Conservation (phyloP, 176 grass and related monocot species). For the Ampelocalamus luodianensis region DNA sequence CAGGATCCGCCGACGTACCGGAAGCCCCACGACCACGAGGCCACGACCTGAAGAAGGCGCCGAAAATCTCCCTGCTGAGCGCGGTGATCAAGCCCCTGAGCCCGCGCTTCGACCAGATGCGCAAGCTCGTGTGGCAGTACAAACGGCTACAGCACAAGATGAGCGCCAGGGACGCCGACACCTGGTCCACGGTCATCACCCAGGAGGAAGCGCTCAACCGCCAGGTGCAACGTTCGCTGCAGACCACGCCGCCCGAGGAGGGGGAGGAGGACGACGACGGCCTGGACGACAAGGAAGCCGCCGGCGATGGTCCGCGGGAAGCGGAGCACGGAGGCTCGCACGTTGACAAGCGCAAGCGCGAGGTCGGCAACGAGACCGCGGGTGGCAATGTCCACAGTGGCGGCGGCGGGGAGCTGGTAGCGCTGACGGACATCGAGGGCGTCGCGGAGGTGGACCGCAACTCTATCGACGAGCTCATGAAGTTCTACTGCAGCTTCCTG, state of each 20-base stretch:
- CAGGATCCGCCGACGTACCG: conserved; percentile 51
- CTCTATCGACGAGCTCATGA: conserved; percentile 58
- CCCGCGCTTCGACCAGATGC: conserved; percentile 49
- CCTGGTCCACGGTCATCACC: conserved; percentile 43
- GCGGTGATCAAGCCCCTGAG: conserved; percentile 56
- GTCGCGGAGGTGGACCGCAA: conserved; percentile 37
- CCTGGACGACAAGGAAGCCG: background rate
- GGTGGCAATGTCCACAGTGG: background rate
- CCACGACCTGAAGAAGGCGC: conserved; percentile 57
- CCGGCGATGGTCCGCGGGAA: background rate
- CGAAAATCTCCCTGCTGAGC: conserved; percentile 54
- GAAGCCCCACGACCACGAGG: conserved; percentile 51
- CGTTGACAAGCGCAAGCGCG: conserved; percentile 46
- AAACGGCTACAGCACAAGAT: conserved; percentile 59
- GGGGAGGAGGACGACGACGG: background rate
- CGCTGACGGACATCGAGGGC: conserved; percentile 28
- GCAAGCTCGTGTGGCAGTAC: conserved; percentile 53
- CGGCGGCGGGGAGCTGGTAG: conserved; percentile 8
- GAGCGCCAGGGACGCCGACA: conserved; percentile 47
- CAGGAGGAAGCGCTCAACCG: conserved; percentile 43
- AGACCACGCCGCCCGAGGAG: conserved; percentile 29
- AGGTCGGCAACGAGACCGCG: background rate
- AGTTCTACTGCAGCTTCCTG: conserved; percentile 48
- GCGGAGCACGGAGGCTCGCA: background rate
- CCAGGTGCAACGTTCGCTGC: conserved; percentile 9